Percentiles rank a stretch among this genome's conserved stretches.
Evolutionary conservation across 2,329 filamentous ascomycete genomes (phyloP).

Genomic region (Metarhizium robertsii): DNA sequence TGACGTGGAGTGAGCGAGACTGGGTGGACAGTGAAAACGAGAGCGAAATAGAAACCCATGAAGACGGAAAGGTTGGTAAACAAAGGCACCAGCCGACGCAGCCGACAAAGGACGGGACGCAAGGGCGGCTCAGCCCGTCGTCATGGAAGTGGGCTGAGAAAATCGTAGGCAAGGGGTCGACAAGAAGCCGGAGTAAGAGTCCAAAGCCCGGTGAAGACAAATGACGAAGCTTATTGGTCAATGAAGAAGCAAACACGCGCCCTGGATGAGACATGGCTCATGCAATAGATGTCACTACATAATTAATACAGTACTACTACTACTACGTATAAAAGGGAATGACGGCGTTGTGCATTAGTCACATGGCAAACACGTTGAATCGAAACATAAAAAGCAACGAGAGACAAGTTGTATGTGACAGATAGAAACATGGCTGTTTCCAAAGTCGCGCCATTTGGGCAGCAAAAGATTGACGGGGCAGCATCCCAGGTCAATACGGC

Average conservation of each 20-base stretch:
- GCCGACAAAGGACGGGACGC: constrained; percentile 10
- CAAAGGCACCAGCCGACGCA: not conserved
- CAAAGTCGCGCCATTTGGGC: not conserved
- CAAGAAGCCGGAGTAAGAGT: constrained; percentile 18
- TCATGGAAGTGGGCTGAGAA: constrained; percentile 46
- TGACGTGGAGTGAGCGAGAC: constrained; percentile 58
- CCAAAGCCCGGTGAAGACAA: constrained; percentile 5
- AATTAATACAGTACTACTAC: not conserved
- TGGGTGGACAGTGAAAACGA: constrained; percentile 46
- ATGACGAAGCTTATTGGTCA: not conserved
- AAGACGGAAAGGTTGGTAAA: constrained; percentile 11
- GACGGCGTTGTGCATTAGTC: not conserved
- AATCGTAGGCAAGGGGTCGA: constrained; percentile 36
- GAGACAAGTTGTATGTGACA: not conserved
- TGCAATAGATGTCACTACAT: not conserved
- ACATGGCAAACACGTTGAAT: not conserved
- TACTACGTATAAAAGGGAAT: not conserved
- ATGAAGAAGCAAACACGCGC: not conserved
- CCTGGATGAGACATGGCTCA: not conserved
- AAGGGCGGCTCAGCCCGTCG: constrained; percentile 13
- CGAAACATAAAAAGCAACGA: not conserved
- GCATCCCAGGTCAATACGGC: no score
- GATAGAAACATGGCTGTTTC: not conserved
- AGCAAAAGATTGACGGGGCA: not conserved
- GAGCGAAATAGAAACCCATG: constrained; percentile 23